These are phyloP conservation scores for Zymoseptoria pseudotritici DNA, from an alignment of 2,329 filamentous ascomycete species.

Conservation along the genomic window DNA sequence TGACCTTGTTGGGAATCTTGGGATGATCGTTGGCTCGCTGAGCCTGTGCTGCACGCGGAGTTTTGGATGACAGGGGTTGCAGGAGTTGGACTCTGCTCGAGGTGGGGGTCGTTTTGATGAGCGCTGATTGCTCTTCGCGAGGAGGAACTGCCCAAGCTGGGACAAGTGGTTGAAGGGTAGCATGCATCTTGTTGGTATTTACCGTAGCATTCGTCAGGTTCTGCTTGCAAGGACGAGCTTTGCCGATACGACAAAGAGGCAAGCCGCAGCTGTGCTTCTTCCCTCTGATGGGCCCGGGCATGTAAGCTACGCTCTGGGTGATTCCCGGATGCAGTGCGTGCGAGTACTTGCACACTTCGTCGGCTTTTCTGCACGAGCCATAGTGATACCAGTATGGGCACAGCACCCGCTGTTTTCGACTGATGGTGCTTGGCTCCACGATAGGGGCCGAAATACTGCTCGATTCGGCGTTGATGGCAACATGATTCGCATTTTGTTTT, in stretches of 20 bases:
- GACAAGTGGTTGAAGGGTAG: no score
- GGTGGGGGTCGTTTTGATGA: background rate
- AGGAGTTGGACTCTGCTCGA: background rate
- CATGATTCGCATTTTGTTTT: background rate
- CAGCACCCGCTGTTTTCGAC: background rate
- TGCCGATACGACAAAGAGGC: background rate
- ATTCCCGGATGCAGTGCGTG: background rate
- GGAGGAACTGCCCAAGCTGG: no score
- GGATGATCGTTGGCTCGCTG: no score
- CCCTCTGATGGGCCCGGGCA: background rate
- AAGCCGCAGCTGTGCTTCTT: background rate
- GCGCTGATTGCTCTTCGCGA: no score
- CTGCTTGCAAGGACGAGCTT: background rate
- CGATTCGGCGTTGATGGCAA: background rate
- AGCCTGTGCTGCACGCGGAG: no score
- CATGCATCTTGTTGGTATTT: no score
- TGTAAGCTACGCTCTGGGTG: background rate
- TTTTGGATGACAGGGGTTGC: background rate
- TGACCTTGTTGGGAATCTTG: background rate
- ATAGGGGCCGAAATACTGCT: background rate
- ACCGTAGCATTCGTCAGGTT: no score
- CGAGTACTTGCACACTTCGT: background rate
- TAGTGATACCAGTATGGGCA: conserved; percentile 3
- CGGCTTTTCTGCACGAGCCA: background rate
- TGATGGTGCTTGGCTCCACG: background rate